Evolutionary conservation across 2,329 filamentous ascomycete genomes (phyloP), one percentile per base, ranked within the genome.

Genomic region (Colletotrichum gloeosporioides): DNA sequence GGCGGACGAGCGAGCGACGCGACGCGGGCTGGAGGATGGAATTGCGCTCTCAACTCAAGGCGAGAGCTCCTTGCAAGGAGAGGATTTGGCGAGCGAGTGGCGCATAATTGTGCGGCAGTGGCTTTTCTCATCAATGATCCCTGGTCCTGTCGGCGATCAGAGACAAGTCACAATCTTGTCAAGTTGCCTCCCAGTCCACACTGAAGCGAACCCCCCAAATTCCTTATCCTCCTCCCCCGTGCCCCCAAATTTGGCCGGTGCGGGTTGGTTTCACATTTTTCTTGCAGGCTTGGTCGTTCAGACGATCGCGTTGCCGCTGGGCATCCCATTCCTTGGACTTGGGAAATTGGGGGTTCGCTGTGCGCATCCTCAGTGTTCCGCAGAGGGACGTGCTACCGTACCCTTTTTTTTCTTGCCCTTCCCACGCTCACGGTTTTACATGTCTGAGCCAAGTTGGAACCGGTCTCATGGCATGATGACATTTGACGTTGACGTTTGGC

Each of bases 91-190:
- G 34, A 34, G 57, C 68, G 36, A 53, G 68, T 63, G 59, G 68
- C 36, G 68, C 18, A 63, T 39, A 34, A 16, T 55, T 63, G 29
- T 70, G 57, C 68, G 57, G 68, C 59, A 63, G 68, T 34, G 57
- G 57, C 36, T 34, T 27, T 59, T 36, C 22, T 22, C 9, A 36
- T 36, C 34, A 10, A 25, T 63, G 67, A 39, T 70, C 55, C 67
- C 70, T 49, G 73, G 73, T 29, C 59, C 64, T 65, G 73, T 68
- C 73, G 73, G 68, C 73, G 73, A 76, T 76, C 73, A 73, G 70
- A 69, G 70, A 73, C 73, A 69, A 65, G 70, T 76, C 73, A 25
- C 64, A 76, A 76, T 76, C 70, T 76, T 73, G 73, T 69, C 64
- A 76, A 69, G 70, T 73, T 68, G 63, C 57, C 64, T 32, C 70